Evolutionary conservation across 2,329 filamentous ascomycete species (phyloP).

Genomic region (Seiridium cupressi): DNA sequence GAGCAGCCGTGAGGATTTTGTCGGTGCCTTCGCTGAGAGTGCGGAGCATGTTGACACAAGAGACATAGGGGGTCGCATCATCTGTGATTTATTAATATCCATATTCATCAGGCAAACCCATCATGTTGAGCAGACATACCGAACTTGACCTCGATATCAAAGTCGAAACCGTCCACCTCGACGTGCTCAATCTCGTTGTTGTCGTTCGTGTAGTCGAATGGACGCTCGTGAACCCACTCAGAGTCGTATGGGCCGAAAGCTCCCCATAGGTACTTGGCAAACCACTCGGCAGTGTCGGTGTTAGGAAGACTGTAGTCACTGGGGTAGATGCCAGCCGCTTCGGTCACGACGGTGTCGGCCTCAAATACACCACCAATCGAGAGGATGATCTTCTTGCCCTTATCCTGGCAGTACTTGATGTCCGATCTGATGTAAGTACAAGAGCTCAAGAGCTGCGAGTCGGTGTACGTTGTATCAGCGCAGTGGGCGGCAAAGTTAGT

Average conservation of each 20-base stretch:
- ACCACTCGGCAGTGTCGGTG: not conserved
- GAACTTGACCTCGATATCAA: conserved; percentile 14
- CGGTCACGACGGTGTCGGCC: conserved; percentile 20
- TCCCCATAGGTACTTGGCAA: not conserved
- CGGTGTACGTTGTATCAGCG: conserved; percentile 26
- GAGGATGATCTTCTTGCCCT: conserved; percentile 62
- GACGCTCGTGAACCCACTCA: not conserved
- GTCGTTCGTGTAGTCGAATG: conserved; percentile 6
- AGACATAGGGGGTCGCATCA: conserved; percentile 12
- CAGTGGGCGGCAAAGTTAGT: conserved; percentile 39
- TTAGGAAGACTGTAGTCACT: conserved; percentile 28
- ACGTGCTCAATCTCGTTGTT: not conserved
- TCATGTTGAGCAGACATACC: not conserved
- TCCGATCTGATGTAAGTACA: conserved; percentile 19
- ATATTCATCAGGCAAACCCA: too few species aligned
- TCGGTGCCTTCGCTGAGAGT: conserved; percentile 16
- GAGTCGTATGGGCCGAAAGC: not conserved
- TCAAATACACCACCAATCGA: conserved; percentile 55
- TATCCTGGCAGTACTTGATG: conserved; percentile 47
- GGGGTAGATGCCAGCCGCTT: not conserved
- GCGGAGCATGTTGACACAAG: conserved; percentile 22
- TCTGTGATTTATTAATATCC: too few species aligned
- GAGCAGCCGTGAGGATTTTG: conserved; percentile 30
- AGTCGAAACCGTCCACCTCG: conserved; percentile 21
- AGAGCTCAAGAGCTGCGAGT: conserved; percentile 19